phyloP scores from a whole-genome alignment of 768 basidiomycete species.

The Russula olivacea region DNA sequence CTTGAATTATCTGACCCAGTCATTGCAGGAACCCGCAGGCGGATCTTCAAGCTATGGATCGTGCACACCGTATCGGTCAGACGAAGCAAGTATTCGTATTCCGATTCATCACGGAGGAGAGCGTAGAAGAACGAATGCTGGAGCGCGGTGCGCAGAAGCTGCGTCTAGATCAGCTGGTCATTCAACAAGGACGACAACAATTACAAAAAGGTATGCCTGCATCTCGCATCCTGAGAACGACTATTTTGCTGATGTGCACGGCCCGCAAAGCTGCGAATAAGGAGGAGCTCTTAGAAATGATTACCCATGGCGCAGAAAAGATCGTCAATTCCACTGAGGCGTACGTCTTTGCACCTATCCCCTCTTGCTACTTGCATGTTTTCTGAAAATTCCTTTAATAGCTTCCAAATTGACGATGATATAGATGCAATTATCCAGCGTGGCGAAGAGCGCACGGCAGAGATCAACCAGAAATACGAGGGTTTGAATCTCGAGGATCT shows the following conservation, averaged over 20 bases:
- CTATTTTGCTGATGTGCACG: background rate
- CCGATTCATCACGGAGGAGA: slow-evolving; percentile 93
- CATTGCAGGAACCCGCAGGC: slow-evolving; percentile 88
- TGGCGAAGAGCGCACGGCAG: slow-evolving; percentile 85
- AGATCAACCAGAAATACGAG: slow-evolving; percentile 89
- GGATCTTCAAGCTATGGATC: slow-evolving; percentile 98
- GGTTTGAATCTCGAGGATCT: slow-evolving; percentile 90
- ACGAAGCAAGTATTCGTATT: slow-evolving; percentile 97
- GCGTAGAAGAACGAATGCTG: slow-evolving; percentile 92
- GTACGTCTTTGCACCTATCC: slow-evolving; percentile 39
- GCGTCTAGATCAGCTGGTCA: slow-evolving; percentile 90
- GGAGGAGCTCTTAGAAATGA: slow-evolving; percentile 97
- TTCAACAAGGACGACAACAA: slow-evolving; percentile 89
- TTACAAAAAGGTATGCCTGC: slow-evolving; percentile 57
- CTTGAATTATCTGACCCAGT: background rate
- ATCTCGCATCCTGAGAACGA: background rate
- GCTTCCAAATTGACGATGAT: slow-evolving; percentile 75
- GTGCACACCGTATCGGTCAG: slow-evolving; percentile 94
- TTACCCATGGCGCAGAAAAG: slow-evolving; percentile 94
- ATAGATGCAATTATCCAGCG: slow-evolving; percentile 90
- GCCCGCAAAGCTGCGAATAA: slow-evolving; percentile 70
- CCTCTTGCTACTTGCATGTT: background rate
- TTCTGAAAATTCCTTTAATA: slow-evolving; percentile 30
- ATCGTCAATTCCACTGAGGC: slow-evolving; percentile 80
- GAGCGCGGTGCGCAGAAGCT: slow-evolving; percentile 95